A percentile compares a stretch with the other conserved stretches of the same genome.
Evolutionary conservation across 331 rosid genomes (phyloP).

Genomic region (Cucumis variabilis): DNA sequence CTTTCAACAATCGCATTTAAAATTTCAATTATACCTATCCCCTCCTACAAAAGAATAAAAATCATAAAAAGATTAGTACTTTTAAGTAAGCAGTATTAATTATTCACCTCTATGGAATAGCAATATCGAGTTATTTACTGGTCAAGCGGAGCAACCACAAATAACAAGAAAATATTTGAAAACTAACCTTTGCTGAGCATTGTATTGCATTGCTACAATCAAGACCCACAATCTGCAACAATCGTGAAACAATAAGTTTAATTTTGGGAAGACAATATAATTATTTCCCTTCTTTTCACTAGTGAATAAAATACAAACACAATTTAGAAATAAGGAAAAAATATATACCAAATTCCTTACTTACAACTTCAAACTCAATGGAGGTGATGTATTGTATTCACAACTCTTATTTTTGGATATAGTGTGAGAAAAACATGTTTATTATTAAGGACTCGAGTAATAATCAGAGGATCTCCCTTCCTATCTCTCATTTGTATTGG

Average conservation of each 20-base stretch:
- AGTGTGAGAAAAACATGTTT: no score
- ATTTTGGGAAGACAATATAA: background rate
- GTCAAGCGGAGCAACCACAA: background rate
- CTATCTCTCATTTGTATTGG: no score
- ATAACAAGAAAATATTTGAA: background rate
- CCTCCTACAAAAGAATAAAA: constrained; percentile 63
- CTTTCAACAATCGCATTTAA: constrained; percentile 78
- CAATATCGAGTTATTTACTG: background rate
- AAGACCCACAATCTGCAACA: constrained; percentile 72
- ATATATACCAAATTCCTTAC: no score
- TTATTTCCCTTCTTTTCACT: no score
- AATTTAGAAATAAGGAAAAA: no score
- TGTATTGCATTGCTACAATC: constrained; percentile 88
- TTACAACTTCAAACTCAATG: no score
- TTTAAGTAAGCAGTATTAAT: background rate
- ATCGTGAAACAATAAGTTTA: background rate
- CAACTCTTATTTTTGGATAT: no score
- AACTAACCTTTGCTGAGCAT: constrained; percentile 92
- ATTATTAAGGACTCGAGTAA: no score
- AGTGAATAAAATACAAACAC: no score
- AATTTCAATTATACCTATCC: constrained; percentile 83
- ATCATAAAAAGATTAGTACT: background rate
- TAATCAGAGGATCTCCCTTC: no score
- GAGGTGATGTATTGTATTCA: no score
- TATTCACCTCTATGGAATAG: no score